Conservation (phyloP, 139 green algal genomes). For the Pseudopediastrum boryanum region DNA sequence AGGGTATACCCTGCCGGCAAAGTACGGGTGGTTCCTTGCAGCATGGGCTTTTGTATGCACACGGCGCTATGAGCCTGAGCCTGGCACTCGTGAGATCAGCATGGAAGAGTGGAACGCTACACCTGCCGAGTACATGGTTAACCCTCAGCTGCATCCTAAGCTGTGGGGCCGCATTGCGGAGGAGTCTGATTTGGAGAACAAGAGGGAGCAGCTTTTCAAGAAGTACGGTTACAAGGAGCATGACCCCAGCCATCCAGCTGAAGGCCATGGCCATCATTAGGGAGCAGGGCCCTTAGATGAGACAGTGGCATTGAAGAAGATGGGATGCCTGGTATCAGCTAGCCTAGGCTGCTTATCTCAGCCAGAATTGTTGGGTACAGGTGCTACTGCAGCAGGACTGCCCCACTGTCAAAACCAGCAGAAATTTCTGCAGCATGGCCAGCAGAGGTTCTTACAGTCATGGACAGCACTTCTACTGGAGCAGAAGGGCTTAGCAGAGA, state of each 20-base stretch:
- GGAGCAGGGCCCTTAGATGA: not conserved
- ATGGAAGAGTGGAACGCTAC: slow-evolving; percentile 41
- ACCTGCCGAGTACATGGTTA: slow-evolving; percentile 20
- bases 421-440: no score
- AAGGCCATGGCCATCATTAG: slow-evolving; percentile 27
- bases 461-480: no score
- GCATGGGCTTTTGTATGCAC: slow-evolving; percentile 36
- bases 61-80: not conserved
- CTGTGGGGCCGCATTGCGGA: not conserved
- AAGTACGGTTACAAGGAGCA: slow-evolving; percentile 31
- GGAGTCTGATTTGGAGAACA: slow-evolving; percentile 15
- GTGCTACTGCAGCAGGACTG: no score
- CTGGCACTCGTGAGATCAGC: slow-evolving; percentile 31
- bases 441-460: no score
- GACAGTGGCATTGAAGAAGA: not conserved
- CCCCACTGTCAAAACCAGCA: no score
- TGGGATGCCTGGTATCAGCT: no score
- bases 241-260: slow-evolving; percentile 15
- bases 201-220: slow-evolving; percentile 26
- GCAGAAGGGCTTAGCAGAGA: no score
- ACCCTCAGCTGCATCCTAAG: slow-evolving; percentile 34
- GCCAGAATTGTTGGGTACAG: no score
- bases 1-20: slow-evolving; percentile 7
- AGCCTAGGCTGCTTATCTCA: no score
- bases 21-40: slow-evolving; percentile 37